Evolutionary conservation across 805 yeast genomes (phyloP), one percentile per base, ranked within the genome.

Genomic region (Wickerhamomyces chaumierensis): DNA sequence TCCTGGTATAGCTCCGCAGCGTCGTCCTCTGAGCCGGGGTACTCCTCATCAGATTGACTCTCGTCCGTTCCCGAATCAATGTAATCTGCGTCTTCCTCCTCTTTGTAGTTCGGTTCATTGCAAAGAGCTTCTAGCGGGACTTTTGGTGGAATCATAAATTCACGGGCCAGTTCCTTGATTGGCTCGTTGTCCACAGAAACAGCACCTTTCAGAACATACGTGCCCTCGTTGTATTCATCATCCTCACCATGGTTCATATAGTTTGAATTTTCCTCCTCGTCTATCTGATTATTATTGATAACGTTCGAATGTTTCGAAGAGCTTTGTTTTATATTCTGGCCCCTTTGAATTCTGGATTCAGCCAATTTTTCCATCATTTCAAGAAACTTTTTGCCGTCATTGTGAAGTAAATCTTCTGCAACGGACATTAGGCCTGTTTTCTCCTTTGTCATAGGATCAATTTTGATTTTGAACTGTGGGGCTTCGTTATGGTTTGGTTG

Each of bases 331-430:
- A 38, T 37, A n/a, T 51, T 50, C 6, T 47, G 17, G 17, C 51
- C 51, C 36, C 56, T 50, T 34, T 47, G 55, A 57, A 63, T 48
- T 16, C 75, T 60, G 34, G 75, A 68, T 41, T 71, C 70, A 3
- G 86, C 83, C 34, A 83, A 63, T 38, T 75, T 70, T 55, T 85
- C 94, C 74, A 87, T 79, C 69, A 84, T 78, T 45, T 79, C 79
- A 25, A 85, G 69, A 45, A 86, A 83, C 33, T 77, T 73, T 45
- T 71, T 70, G n/a, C 94, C 95, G 44, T 81, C 84, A 52, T 78
- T 79, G 47, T 73, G 74, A 48, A 85, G 66, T 20, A 87, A 57
- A 51, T 85, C 94, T 47, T 85, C 94, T 1, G 95, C 92, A 33
- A 87, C 71, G 3, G 79, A 65, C 45, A 70, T 58, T 41, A 73